Evolutionary conservation across 2,329 filamentous ascomycete genomes (phyloP).

Genomic region (Calycina marina): DNA sequence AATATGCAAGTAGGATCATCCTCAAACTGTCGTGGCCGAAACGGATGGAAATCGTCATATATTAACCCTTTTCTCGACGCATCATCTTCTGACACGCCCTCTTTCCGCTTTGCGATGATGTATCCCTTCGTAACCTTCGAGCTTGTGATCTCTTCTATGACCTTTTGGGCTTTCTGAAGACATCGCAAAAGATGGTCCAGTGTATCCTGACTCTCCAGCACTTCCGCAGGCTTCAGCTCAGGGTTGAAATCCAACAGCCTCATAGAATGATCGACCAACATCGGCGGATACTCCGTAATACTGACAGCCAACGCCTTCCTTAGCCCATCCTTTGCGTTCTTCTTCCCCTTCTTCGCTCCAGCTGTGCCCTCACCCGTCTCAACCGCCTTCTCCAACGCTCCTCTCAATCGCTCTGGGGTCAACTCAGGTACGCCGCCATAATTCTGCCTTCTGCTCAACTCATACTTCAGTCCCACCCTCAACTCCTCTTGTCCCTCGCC

Average conservation of each 20-base stretch:
- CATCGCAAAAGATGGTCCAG: slow-evolving; percentile 53
- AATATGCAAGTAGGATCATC: slow-evolving; percentile 50
- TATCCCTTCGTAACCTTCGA: slow-evolving; percentile 60
- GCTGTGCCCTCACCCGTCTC: slow-evolving; percentile 38
- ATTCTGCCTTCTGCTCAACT: slow-evolving; percentile 71
- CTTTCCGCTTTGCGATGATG: slow-evolving; percentile 62
- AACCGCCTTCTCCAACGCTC: slow-evolving; percentile 52
- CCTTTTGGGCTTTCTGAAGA: slow-evolving; percentile 53
- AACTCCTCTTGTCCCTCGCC: slow-evolving; percentile 68
- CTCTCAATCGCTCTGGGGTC: slow-evolving; percentile 56
- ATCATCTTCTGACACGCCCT: slow-evolving; percentile 15
- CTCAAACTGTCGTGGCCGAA: slow-evolving; percentile 67
- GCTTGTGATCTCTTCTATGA: slow-evolving; percentile 54
- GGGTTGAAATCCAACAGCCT: slow-evolving; percentile 55
- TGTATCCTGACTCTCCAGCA: slow-evolving; percentile 50
- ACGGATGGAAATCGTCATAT: slow-evolving; percentile 94
- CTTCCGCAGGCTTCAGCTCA: slow-evolving; percentile 48
- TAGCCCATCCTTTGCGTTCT: slow-evolving; percentile 60
- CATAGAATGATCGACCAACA: slow-evolving; percentile 77
- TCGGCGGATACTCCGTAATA: slow-evolving; percentile 78
- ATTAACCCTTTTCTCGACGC: slow-evolving; percentile 33
- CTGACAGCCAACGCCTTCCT: slow-evolving; percentile 69
- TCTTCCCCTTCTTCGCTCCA: slow-evolving; percentile 52
- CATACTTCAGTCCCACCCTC: slow-evolving; percentile 63
- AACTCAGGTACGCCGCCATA: slow-evolving; percentile 60